Base-by-base conservation (phyloP, 805 yeast genomes). In the Zygosaccharomyces pseudorouxii region DNA sequence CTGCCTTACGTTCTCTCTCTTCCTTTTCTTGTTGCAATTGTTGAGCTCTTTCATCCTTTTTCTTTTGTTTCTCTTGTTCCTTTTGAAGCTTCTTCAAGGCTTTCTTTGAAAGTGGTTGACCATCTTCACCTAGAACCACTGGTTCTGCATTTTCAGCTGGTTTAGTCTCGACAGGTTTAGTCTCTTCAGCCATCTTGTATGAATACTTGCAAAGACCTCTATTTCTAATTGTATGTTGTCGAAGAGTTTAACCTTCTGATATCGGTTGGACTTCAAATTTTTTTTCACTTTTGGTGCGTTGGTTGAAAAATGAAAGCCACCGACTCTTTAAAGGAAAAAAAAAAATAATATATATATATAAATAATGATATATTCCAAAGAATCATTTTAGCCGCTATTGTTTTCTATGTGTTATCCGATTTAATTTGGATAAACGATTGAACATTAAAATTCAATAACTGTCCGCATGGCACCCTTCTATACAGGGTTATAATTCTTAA, bases 81-180 rank as follows among this genome's bases (percentile, higher is more conserved):
- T 92, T 92, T 68, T 86, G 93, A 54, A 93, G 78, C 74, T 93
- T 93, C 78, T 93, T 93, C 62, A 93, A 74, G 2, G 97, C 99
- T 68, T 90, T 93, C 72, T 93, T 93, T 46, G 95, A 84, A 59
- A 89, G 73, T 36, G 96, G 97, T 72, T 79, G 82, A 25, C 97
- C 96, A 66, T 89, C 96, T 63, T 80, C 85, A 23, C 89, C 88
- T 43, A 82, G 50, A 36, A 68, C 53, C 38, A 65, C 69, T 25
- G 60, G 59, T 38, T 55, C 61, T 14, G 51, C 50, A 4, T 20
- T 20, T 36, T 31, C 40, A 18, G 37, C 46, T 5, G 39, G 22
- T 18, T 42, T 33, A 9, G 38, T 8, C 16, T 42, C 46, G 22
- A 42, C 39, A 2, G 46, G 46, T 25, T 42, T 42, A 3, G 44